Conservation (phyloP, 176 grass and related monocot species). For the Lolium perenne region DNA sequence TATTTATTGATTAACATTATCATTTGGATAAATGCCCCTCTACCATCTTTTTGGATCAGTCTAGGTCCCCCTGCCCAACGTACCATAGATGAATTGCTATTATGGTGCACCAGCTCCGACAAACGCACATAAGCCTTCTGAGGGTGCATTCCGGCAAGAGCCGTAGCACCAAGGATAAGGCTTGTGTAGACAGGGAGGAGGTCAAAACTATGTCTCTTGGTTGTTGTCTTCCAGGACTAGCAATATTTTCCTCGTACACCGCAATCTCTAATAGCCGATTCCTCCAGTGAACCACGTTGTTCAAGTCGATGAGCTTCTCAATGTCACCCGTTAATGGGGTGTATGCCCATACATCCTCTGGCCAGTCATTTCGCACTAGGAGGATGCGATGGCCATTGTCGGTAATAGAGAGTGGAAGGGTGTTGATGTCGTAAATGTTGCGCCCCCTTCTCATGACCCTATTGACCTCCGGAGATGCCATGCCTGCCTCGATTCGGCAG, state of each 20-base stretch:
- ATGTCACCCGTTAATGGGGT: too few relatives aligned
- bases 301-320: not conserved
- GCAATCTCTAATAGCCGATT: not conserved
- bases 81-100: not conserved
- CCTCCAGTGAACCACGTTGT: not conserved
- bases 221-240: not conserved
- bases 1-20: not conserved
- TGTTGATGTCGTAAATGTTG: too few relatives aligned
- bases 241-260: not conserved
- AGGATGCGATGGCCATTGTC: too few relatives aligned
- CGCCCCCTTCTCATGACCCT: too few relatives aligned
- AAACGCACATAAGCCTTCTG: not conserved
- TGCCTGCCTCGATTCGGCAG: too few relatives aligned
- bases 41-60: too few relatives aligned
- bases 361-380: too few relatives aligned
- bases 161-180: not conserved
- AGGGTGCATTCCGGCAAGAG: not conserved
- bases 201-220: not conserved
- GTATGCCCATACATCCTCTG: too few relatives aligned
- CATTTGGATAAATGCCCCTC: not conserved
- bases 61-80: not conserved
- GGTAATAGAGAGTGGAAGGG: too few relatives aligned
- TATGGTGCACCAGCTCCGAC: constrained; percentile 1
- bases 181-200: not conserved
- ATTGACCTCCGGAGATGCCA: too few relatives aligned